Conservation (phyloP, 1,284 basidiomycete genomes). For the Melampsora larici-populina region DNA sequence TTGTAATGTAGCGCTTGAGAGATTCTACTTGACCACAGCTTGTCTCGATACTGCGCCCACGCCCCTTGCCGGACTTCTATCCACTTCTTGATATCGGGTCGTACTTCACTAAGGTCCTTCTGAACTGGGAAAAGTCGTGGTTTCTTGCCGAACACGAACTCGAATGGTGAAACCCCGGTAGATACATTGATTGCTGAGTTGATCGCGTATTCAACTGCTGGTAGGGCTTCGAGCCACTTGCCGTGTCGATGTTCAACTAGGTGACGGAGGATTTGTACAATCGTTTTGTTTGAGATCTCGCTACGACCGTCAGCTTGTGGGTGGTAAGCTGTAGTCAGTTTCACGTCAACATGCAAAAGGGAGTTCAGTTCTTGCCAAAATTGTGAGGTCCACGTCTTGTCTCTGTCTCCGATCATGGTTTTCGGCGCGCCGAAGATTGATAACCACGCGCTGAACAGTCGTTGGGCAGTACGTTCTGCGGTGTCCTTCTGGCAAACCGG, state of each 20-base stretch:
- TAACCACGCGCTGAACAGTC: not conserved
- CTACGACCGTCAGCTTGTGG: slow-evolving; percentile 48
- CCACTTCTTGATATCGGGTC: not conserved
- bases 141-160: slow-evolving; percentile 44
- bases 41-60: not conserved
- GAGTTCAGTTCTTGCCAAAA: slow-evolving; percentile 9
- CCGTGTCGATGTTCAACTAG: slow-evolving; percentile 21
- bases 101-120: not conserved
- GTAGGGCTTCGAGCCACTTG: slow-evolving; percentile 42
- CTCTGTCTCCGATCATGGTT: not conserved
- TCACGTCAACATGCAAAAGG: slow-evolving; percentile 52
- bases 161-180: slow-evolving; percentile 44
- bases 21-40: not conserved
- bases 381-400: not conserved
- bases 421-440: too few species aligned
- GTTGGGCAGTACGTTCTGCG: not conserved
- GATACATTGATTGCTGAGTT: slow-evolving; percentile 43
- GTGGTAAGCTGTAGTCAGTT: slow-evolving; percentile 53
- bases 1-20: not conserved
- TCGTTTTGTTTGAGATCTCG: too few species aligned
- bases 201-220: too few species aligned
- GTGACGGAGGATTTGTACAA: too few species aligned
- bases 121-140: slow-evolving; percentile 46
- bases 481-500: too few species aligned
- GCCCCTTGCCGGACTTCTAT: not conserved